Conservation (phyloP, 768 basidiomycete genomes). For the Daedaleopsis nitida region DNA sequence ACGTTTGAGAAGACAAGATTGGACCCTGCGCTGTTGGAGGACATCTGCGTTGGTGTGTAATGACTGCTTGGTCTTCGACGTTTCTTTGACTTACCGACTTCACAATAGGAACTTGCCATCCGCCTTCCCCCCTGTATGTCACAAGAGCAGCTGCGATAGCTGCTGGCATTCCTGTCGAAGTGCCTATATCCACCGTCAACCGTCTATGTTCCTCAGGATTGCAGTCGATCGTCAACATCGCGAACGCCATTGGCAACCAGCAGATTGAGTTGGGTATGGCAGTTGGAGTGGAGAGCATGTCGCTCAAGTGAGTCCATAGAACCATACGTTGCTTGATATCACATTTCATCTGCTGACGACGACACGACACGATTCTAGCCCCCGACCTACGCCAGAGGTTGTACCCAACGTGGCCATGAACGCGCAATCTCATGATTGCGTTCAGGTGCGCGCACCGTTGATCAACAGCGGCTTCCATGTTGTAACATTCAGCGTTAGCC, state of each 20-base stretch:
- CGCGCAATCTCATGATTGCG: slow-evolving; percentile 72
- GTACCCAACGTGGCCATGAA: slow-evolving; percentile 57
- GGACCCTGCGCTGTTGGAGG: slow-evolving; percentile 72
- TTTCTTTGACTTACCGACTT: neutral
- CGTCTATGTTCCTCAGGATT: slow-evolving; percentile 93
- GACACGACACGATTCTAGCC: slow-evolving; percentile 41
- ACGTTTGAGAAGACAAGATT: slow-evolving; percentile 66
- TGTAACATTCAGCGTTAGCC: slow-evolving; percentile 47
- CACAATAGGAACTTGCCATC: slow-evolving; percentile 73
- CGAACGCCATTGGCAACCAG: slow-evolving; percentile 80
- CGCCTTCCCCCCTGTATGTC: slow-evolving; percentile 78
- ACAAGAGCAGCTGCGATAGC: slow-evolving; percentile 87
- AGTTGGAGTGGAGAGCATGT: slow-evolving; percentile 83
- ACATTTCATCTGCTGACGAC: neutral
- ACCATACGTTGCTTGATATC: neutral
- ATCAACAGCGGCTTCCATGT: neutral
- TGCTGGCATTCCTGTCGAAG: slow-evolving; percentile 84
- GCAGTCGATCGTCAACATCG: slow-evolving; percentile 90
- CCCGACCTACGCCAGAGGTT: slow-evolving; percentile 74
- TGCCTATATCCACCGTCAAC: slow-evolving; percentile 91
- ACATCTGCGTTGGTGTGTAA: slow-evolving; percentile 77
- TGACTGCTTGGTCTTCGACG: neutral
- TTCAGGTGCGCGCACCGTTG: slow-evolving; percentile 55
- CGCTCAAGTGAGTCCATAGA: slow-evolving; percentile 53
- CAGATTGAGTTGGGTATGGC: slow-evolving; percentile 89